These are phyloP conservation scores for Colletotrichum sp. DNA, from an alignment of 2,329 filamentous ascomycete species.

Conservation along the genomic window DNA sequence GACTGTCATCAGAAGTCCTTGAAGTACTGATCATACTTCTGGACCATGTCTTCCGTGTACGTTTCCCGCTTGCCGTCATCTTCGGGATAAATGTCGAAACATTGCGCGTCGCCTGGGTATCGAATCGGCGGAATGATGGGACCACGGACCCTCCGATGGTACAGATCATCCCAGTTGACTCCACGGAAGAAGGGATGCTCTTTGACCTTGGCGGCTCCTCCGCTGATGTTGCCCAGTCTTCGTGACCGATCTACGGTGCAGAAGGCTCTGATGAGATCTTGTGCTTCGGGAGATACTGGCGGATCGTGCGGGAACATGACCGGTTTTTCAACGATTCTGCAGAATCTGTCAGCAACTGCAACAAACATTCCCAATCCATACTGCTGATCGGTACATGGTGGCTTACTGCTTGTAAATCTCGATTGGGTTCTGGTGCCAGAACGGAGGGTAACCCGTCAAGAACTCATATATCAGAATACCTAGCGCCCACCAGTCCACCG, in stretches of 20 bases:
- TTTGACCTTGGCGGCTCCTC: conserved; percentile 75
- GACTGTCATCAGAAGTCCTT: conserved; percentile 64
- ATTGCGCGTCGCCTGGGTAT: conserved; percentile 76
- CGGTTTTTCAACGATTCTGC: conserved; percentile 78
- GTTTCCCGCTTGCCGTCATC: conserved; percentile 68
- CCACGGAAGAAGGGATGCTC: conserved; percentile 76
- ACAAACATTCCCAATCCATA: not conserved
- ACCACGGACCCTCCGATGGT: conserved; percentile 66
- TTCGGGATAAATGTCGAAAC: conserved; percentile 84
- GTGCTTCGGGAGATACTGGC: conserved; percentile 68
- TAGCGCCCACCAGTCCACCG: conserved; percentile 88
- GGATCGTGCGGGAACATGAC: conserved; percentile 75
- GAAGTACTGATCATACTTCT: conserved; percentile 75
- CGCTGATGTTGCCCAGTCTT: conserved; percentile 78
- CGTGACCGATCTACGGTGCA: conserved; percentile 82
- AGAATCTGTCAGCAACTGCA: not conserved
- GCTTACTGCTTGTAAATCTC: conserved; percentile 82
- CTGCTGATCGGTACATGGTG: conserved; percentile 5
- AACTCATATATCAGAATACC: conserved; percentile 87
- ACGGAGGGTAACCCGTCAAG: conserved; percentile 82
- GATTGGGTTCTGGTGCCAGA: conserved; percentile 86
- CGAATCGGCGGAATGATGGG: conserved; percentile 79
- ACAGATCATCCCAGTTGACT: conserved; percentile 77
- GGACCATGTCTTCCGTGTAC: conserved; percentile 72
- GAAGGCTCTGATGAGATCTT: conserved; percentile 76